Conservation (phyloP, 805 yeast species). For the Hanseniaspora thailandica region DNA sequence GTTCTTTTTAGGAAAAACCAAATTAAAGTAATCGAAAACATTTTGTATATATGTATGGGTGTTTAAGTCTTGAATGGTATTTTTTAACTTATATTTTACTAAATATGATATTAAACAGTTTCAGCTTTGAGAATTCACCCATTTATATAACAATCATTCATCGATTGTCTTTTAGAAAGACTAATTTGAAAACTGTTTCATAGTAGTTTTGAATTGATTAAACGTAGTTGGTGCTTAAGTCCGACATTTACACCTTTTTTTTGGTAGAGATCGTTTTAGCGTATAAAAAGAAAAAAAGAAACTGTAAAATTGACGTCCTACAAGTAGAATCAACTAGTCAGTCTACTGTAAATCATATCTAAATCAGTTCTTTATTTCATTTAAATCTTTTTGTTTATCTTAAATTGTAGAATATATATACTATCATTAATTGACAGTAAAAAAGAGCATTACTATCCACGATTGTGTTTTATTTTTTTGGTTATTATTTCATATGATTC, state of each 20-base stretch:
- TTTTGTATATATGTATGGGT: background rate
- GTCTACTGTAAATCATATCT: background rate
- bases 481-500: background rate
- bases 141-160: background rate
- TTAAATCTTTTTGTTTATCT: background rate
- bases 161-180: background rate
- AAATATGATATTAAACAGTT: background rate
- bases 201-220: background rate
- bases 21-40: conserved; percentile 16
- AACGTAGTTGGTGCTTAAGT: background rate
- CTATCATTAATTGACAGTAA: background rate
- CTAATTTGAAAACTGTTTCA: background rate
- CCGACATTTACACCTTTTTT: background rate
- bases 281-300: too few relatives aligned
- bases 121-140: background rate
- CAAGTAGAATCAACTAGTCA: too few relatives aligned
- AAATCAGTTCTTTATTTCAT: too few relatives aligned
- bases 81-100: background rate
- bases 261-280: background rate
- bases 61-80: background rate
- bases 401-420: background rate
- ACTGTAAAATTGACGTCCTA: background rate
- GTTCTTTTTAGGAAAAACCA: conserved; percentile 29
- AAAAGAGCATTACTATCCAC: background rate
- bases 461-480: background rate